These are phyloP conservation scores for Aspergillus indologenus DNA, from an alignment of 495 filamentous ascomycete genomes.

Conservation along the genomic window DNA sequence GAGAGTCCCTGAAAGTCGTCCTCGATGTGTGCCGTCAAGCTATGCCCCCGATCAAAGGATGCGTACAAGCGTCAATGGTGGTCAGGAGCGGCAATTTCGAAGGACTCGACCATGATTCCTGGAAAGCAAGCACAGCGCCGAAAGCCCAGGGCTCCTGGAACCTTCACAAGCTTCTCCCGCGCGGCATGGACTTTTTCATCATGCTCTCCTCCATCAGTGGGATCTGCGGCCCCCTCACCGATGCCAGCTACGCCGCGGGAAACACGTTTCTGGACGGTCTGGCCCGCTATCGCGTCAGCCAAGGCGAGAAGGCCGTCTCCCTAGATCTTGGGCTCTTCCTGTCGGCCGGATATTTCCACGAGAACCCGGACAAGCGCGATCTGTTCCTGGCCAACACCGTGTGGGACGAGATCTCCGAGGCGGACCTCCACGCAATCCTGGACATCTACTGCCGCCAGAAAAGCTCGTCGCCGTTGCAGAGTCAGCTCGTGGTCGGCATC, in stretches of 20 bases:
- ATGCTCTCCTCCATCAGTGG: neutral
- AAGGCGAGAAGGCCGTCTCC: constrained; percentile 20
- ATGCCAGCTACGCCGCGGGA: constrained; percentile 1
- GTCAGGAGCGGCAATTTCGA: constrained; percentile 6
- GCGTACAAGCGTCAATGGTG: constrained; percentile 36
- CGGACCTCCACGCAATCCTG: constrained; percentile 5
- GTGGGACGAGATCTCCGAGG: constrained; percentile 2
- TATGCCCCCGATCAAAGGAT: constrained; percentile 49
- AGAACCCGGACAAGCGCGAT: neutral
- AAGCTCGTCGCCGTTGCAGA: neutral
- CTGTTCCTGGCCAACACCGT: constrained; percentile 2
- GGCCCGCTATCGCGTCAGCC: constrained; percentile 28
- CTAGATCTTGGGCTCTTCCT: constrained; percentile 5
- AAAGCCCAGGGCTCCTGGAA: constrained; percentile 9
- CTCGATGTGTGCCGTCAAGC: neutral
- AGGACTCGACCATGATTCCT: neutral
- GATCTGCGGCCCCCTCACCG: neutral
- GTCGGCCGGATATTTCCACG: neutral
- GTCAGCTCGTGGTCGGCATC: neutral
- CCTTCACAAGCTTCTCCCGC: neutral
- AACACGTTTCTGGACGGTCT: constrained; percentile 14
- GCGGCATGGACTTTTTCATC: constrained; percentile 1
- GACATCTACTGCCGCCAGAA: constrained; percentile 11
- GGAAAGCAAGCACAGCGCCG: neutral
- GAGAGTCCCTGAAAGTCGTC: neutral